Conservation (phyloP, 2,329 filamentous ascomycete genomes). For the Trichoderma semiorbis region DNA sequence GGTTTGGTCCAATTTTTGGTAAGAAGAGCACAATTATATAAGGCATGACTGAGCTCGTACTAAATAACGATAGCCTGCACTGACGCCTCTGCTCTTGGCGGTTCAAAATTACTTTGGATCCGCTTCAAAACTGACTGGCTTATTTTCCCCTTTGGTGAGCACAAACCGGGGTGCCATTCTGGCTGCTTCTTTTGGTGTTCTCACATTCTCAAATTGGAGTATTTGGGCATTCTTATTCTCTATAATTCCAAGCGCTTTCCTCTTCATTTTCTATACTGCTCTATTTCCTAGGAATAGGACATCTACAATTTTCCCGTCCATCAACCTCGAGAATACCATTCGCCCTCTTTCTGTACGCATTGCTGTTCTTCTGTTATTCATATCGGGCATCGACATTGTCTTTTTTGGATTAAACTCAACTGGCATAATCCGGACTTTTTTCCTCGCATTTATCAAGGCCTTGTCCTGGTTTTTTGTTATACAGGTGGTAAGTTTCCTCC, state of each 20-base stretch:
- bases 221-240: conserved; percentile 25
- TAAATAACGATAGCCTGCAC: conserved; percentile 21
- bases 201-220: conserved; percentile 30
- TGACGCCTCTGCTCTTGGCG: conserved; percentile 26
- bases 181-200: neutral
- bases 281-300: conserved; percentile 18
- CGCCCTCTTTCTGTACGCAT: conserved; percentile 26
- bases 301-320: neutral
- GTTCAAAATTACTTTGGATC: conserved; percentile 10
- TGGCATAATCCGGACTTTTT: conserved; percentile 19
- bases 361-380: conserved; percentile 19
- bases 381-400: conserved; percentile 22
- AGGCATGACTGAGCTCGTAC: neutral
- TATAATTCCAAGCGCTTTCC: conserved; percentile 26
- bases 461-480: conserved; percentile 35
- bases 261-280: conserved; percentile 31
- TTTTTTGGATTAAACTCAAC: conserved; percentile 26
- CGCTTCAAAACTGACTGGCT: neutral
- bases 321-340: conserved; percentile 28
- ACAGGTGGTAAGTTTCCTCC: conserved; percentile 28
- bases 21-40: neutral
- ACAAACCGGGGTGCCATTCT: neutral
- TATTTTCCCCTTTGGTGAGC: neutral
- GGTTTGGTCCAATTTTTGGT: conserved; percentile 17
- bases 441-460: conserved; percentile 31